Base-by-base conservation (phyloP, 2,329 filamentous ascomycete species). In the Emergomyces orientalis region DNA sequence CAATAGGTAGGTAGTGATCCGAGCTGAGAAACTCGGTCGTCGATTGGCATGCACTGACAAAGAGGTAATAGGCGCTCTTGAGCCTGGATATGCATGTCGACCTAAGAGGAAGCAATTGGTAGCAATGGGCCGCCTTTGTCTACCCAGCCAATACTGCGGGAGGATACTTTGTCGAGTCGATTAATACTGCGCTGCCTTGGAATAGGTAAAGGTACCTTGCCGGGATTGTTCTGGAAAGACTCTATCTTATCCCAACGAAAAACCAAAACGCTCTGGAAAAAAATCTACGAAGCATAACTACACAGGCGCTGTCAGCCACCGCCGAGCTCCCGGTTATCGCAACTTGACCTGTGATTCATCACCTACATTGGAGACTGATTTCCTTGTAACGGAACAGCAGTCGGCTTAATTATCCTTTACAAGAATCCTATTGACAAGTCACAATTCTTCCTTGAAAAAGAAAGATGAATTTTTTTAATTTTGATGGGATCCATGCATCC, bases 11-110 rank as follows among this genome's bases (percentile, higher is more conserved):
- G 51, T 54, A 59, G 14, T 14, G 13, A 45, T 59, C 39, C 8
- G 41, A 47, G 56, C 56, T 59, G 56, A 34, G 41, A 32, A 45
- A 47, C 37, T 47, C 6, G 17, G 22, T 8, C n/a, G 54, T 22
- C 9, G 54, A 30, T 55, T 55, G 52, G 22, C 52, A 55, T 37
- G 41, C 19, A 59, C 41, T 34, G 56, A 59, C 56, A 59, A 47
- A 47, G 41, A 59, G 45, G 3, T 22, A 30, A 6, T 8, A 27
- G 34, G 22, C 41, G 27, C n/a, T 6, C 25, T 45, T 30, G 25
- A 30, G 41, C 19, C 56, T 30, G 39, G 39, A 51, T 60, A 60
- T 60, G 59, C 59, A 60, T 51, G 59, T 25, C 43, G 45, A 60
- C 59, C 59, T 60, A 60, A 60, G 27, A 60, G 59, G 34, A 37